These are phyloP conservation scores for Ganoderma multipileum DNA, from an alignment of 1,284 basidiomycete genomes.

Conservation along the genomic window DNA sequence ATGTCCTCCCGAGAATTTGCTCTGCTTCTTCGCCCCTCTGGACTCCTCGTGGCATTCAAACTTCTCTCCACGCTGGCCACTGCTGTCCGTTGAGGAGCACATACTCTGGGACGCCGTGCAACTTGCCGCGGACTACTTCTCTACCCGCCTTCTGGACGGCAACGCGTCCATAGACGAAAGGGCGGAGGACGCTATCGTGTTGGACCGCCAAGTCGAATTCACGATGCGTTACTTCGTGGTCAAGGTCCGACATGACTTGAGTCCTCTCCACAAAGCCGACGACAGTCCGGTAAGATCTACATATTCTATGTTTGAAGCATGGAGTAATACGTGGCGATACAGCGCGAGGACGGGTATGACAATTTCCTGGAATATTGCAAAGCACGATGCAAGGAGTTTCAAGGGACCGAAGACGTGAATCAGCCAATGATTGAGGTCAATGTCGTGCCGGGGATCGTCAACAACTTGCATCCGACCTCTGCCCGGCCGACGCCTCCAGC, in stretches of 20 bases:
- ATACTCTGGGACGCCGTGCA: conserved; percentile 73
- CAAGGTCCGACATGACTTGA: conserved; percentile 66
- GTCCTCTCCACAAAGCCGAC: conserved; percentile 70
- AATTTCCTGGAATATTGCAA: conserved; percentile 73
- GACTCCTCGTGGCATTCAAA: conserved; percentile 40
- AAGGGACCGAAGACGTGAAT: conserved; percentile 61
- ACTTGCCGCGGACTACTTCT: conserved; percentile 57
- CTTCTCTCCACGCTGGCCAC: conserved; percentile 37
- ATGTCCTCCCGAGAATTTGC: conserved; percentile 57
- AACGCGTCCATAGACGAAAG: conserved; percentile 51
- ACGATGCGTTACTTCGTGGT: conserved; percentile 70
- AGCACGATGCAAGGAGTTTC: conserved; percentile 63
- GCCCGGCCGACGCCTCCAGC: conserved; percentile 45
- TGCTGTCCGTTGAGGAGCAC: conserved; percentile 48
- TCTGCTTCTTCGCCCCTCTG: conserved; percentile 73
- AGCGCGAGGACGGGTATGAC: conserved; percentile 65
- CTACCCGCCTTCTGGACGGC: conserved; percentile 54
- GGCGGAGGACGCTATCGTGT: conserved; percentile 68
- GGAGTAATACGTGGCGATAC: conserved; percentile 13
- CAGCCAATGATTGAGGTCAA: conserved; percentile 79
- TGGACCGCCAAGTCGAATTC: conserved; percentile 79
- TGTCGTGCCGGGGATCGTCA: conserved; percentile 54
- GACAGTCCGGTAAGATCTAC: conserved; percentile 63
- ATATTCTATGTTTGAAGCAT: not conserved
- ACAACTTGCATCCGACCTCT: conserved; percentile 59